Base-by-base conservation (phyloP, 768 basidiomycete species). In the Kwoniella botswanensis region DNA sequence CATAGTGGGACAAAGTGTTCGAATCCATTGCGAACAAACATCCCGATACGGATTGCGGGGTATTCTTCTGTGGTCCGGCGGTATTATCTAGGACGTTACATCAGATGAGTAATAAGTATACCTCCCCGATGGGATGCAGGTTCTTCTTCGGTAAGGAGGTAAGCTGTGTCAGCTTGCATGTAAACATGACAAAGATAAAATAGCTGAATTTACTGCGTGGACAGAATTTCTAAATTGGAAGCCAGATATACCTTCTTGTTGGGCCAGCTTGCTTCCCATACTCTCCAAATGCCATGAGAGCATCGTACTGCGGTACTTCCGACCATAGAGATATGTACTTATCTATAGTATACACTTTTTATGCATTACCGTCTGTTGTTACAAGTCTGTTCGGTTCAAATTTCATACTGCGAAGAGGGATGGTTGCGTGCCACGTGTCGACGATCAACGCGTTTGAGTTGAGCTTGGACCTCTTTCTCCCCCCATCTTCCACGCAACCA, bases 131-230 rank as follows among this genome's bases (percentile, higher is more conserved):
- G 43, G 80, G 79, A n/a, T 91, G 92, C 1, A 86, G 91, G 65
- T 96, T 95, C 88, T 92, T 92, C 87, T 96, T 91, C 73, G 92
- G 93, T 58, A 95, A 95, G 84, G 93, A 79, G 73, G 75, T 74
- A 52, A 70, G 72, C n/a, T 60, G 42, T 35, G 35, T 35, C 35
- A 35, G 35, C 35, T 35, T 9, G 35, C 35, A 6, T 35, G 35
- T 5, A 7, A 35, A 7, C 35, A 35, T 35, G 6, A 35, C 35
- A 35, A 35, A 35, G 35, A 35, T 35, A 6, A 35, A 35, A 35
- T 35, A 35, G 35, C 35, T 35, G 35, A 35, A 35, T 35, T 35
- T 35, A 35, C 35, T 35, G 35, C 35, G 35, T 35, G 35, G 35
- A 35, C 57, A 59, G 57, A 59, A 59, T 26, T 59, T 59, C 57